Conservation (phyloP, 495 filamentous ascomycete species). For the Tuber calosporum region DNA sequence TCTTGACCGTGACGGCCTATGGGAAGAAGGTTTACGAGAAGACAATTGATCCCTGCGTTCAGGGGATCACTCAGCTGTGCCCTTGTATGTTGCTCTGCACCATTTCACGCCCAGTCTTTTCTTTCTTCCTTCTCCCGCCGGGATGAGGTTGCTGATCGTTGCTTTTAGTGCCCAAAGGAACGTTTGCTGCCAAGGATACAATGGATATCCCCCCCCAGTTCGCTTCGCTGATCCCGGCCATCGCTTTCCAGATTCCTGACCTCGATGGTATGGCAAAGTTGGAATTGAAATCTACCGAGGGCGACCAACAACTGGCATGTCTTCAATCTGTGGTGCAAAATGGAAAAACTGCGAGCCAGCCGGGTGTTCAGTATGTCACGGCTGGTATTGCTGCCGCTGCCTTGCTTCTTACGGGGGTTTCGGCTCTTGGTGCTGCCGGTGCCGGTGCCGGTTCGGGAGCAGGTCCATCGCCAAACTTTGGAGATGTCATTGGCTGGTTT, state of each 20-base stretch:
- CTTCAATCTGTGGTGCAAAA: conserved; percentile 75
- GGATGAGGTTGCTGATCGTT: conserved; percentile 39
- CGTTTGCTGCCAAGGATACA: conserved; percentile 63
- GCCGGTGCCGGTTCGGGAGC: conserved; percentile 49
- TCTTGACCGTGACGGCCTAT: conserved; percentile 75
- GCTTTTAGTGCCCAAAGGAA: conserved; percentile 60
- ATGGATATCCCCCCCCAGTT: conserved; percentile 63
- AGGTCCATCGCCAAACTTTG: conserved; percentile 67
- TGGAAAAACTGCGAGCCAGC: conserved; percentile 68
- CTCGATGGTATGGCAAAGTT: conserved; percentile 80
- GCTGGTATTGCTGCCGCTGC: conserved; percentile 83
- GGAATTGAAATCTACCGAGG: conserved; percentile 58
- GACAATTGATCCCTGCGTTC: conserved; percentile 72
- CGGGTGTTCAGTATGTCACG: conserved; percentile 75
- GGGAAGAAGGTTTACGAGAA: conserved; percentile 74
- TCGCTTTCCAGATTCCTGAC: conserved; percentile 87
- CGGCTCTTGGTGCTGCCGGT: conserved; percentile 58
- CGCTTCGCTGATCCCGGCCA: conserved; percentile 70
- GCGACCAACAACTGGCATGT: conserved; percentile 64
- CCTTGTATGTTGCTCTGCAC: conserved; percentile 56
- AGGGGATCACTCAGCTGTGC: conserved; percentile 63
- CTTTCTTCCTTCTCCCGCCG: background rate
- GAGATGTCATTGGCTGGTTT: conserved; percentile 81
- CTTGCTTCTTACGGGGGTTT: conserved; percentile 63
- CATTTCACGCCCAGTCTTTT: background rate